Conservation (phyloP, 1,284 basidiomycete species). For the Chiua sp. region DNA sequence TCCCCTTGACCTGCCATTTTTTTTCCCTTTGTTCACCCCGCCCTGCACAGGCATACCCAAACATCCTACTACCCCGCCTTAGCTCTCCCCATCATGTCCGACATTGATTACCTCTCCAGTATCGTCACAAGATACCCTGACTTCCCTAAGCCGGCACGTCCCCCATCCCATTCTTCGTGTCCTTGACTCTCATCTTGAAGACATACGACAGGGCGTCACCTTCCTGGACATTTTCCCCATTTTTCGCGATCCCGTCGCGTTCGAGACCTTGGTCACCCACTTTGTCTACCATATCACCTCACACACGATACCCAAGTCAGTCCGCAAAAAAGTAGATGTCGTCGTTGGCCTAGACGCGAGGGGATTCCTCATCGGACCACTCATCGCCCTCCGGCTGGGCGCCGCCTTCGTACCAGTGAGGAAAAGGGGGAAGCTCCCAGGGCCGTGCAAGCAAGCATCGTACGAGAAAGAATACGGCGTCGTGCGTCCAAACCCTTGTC, state of each 20-base stretch:
- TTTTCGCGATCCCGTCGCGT: slow-evolving; percentile 81
- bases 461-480: slow-evolving; percentile 96
- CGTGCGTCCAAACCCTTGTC: slow-evolving; percentile 48
- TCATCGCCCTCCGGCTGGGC: slow-evolving; percentile 89
- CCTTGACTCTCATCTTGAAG: background rate
- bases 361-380: slow-evolving; percentile 95
- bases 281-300: slow-evolving; percentile 88
- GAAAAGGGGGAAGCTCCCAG: slow-evolving; percentile 95
- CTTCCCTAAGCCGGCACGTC: slow-evolving; percentile 85
- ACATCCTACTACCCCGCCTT: too few relatives aligned
- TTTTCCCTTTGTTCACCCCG: background rate
- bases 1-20: slow-evolving; percentile 6
- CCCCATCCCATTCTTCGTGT: background rate
- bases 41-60: background rate
- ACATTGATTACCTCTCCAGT: slow-evolving; percentile 75
- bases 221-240: slow-evolving; percentile 95
- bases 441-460: slow-evolving; percentile 75
- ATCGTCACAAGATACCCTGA: slow-evolving; percentile 75
- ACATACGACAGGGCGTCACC: slow-evolving; percentile 64
- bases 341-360: slow-evolving; percentile 97
- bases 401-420: slow-evolving; percentile 97
- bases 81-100: slow-evolving; percentile 58
- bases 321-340: slow-evolving; percentile 84
- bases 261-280: slow-evolving; percentile 93
- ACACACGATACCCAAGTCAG: slow-evolving; percentile 65